phyloP scores from a whole-genome alignment of 306 rosid genomes.

The Dicorynia guianensis region DNA sequence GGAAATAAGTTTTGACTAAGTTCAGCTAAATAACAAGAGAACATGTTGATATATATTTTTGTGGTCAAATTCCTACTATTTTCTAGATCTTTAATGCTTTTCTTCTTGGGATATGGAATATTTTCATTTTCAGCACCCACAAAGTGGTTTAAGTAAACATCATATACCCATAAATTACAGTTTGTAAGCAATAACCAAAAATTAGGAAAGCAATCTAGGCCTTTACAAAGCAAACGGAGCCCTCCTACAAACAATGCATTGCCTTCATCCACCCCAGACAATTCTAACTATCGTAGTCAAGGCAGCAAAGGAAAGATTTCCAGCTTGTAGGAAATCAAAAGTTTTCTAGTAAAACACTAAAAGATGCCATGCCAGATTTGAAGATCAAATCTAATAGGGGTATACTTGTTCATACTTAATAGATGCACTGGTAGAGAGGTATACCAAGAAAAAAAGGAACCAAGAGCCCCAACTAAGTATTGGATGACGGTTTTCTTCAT shows the following conservation, averaged over 20 bases:
- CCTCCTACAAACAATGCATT: neutral
- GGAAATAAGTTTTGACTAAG: neutral
- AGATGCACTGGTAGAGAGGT: neutral
- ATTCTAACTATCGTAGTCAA: neutral
- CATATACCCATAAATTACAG: neutral
- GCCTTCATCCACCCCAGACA: neutral
- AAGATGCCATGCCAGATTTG: conserved; percentile 10
- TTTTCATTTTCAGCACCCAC: conserved; percentile 22
- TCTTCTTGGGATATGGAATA: neutral
- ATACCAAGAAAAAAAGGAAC: conserved; percentile 17
- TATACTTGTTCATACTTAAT: neutral
- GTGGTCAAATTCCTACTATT: neutral
- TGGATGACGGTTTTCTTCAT: neutral
- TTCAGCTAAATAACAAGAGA: conserved; percentile 6
- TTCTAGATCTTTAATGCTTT: conserved; percentile 24
- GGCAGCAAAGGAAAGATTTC: neutral
- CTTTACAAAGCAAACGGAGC: conserved; percentile 11
- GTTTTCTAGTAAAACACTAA: neutral
- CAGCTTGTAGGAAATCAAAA: conserved; percentile 4
- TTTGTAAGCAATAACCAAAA: conserved; percentile 25
- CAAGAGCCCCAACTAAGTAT: too few relatives aligned
- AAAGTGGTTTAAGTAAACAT: neutral
- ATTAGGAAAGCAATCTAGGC: conserved; percentile 11
- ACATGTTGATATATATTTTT: conserved; percentile 1
- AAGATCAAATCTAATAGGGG: neutral